Conservation (phyloP, 805 yeast species). For the Candida boleticola region DNA sequence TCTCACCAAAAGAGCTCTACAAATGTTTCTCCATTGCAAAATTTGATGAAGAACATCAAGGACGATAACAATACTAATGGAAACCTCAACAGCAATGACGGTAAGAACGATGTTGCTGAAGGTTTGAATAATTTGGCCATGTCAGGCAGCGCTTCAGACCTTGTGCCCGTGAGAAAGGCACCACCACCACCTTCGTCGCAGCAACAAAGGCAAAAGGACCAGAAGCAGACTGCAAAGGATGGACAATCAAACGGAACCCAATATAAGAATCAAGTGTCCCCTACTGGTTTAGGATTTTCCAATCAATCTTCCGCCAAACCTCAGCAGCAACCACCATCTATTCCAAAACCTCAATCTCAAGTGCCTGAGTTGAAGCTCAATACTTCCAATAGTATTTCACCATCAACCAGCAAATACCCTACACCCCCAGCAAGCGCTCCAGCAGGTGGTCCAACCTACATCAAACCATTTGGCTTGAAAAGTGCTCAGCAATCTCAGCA, state of each 20-base stretch:
- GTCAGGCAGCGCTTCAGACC: slow-evolving; percentile 15
- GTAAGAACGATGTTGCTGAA: not conserved
- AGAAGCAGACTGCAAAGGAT: no score
- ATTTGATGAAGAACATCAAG: slow-evolving; percentile 25
- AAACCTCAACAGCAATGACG: slow-evolving; percentile 2
- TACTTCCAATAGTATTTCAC: slow-evolving; percentile 12
- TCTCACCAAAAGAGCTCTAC: slow-evolving; percentile 15
- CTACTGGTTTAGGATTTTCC: slow-evolving; percentile 18
- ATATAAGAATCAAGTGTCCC: not conserved
- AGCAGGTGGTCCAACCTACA: slow-evolving; percentile 11
- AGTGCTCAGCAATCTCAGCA: slow-evolving; percentile 13
- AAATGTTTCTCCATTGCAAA: slow-evolving; percentile 33
- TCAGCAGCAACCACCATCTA: slow-evolving; percentile 5
- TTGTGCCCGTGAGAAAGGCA: slow-evolving; percentile 53
- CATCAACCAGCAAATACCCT: slow-evolving; percentile 16
- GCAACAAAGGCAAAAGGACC: slow-evolving; percentile 13
- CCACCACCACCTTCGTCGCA: slow-evolving; percentile 49
- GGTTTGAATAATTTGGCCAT: not conserved
- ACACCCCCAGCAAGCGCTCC: slow-evolving; percentile 18
- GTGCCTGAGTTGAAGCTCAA: slow-evolving; percentile 34
- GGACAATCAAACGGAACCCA: not conserved
- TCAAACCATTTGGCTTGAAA: slow-evolving; percentile 19
- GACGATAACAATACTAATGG: slow-evolving; percentile 6
- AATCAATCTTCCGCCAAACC: slow-evolving; percentile 4
- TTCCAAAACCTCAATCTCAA: not conserved